A percentile compares a stretch with the other conserved stretches of the same genome.
Conservation (phyloP, 2,329 filamentous ascomycete genomes). For the Penicillium sp. region DNA sequence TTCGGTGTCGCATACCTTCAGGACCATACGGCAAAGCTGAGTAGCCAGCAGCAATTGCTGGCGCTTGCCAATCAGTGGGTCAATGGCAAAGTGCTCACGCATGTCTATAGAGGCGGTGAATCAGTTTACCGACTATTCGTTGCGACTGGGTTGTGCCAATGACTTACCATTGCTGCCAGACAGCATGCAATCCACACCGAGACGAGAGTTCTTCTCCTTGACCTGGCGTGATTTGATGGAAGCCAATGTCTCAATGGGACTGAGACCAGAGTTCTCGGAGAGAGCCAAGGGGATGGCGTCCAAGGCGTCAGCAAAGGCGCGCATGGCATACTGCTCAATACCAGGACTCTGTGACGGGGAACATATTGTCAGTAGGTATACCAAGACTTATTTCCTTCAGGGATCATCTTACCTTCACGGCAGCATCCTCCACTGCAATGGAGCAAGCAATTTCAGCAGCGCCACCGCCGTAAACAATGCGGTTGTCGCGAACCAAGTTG, state of each 20-base stretch:
- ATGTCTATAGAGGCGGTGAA: conserved; percentile 58
- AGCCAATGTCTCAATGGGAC: conserved; percentile 90
- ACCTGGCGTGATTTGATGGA: conserved; percentile 95
- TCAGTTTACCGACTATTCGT: conserved; percentile 4
- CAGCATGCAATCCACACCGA: conserved; percentile 98
- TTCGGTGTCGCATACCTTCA: conserved; percentile 58
- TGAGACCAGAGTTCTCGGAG: conserved; percentile 93
- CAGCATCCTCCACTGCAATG: conserved; percentile 89
- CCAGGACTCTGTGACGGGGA: conserved; percentile 62
- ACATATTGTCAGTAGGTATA: conserved; percentile 6
- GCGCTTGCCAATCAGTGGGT: conserved; percentile 95
- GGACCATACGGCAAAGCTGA: conserved; percentile 94
- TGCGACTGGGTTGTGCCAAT: not conserved
- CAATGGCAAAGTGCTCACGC: conserved; percentile 96
- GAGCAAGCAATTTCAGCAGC: conserved; percentile 97
- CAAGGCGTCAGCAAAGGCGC: conserved; percentile 90
- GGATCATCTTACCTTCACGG: conserved; percentile 58
- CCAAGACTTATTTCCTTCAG: not conserved
- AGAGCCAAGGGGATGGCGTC: conserved; percentile 92
- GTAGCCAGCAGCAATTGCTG: conserved; percentile 95
- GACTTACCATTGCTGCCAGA: conserved; percentile 72
- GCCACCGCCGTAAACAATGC: conserved; percentile 94
- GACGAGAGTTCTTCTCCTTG: conserved; percentile 69
- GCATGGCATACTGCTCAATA: conserved; percentile 99
- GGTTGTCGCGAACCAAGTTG: conserved; percentile 92